Percentiles rank a stretch among this genome's conserved stretches.
Conservation (phyloP, 2,329 filamentous ascomycete species). For the Cladophialophora carrionii region DNA sequence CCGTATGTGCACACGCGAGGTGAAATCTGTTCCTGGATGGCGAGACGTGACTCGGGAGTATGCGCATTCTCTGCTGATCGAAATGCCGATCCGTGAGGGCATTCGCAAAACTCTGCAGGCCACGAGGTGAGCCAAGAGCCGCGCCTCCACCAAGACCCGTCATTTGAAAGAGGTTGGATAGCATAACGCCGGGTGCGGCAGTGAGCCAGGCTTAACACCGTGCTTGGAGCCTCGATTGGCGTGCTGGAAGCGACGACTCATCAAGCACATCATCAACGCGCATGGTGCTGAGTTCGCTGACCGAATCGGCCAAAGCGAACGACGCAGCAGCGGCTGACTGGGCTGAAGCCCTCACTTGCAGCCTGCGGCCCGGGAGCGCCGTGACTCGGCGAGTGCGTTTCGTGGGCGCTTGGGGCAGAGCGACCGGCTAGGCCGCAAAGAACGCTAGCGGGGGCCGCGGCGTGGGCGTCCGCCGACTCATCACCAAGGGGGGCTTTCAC, state of each 20-base stretch:
- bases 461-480: slow-evolving; percentile 1
- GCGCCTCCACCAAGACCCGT: slow-evolving; percentile 12
- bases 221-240: not conserved
- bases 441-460: not conserved
- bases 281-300: slow-evolving; percentile 6
- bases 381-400: slow-evolving; percentile 14
- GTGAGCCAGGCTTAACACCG: not conserved
- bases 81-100: slow-evolving; percentile 9
- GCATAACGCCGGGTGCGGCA: slow-evolving; percentile 10
- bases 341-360: slow-evolving; percentile 3
- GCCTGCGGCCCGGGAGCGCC: slow-evolving; percentile 4
- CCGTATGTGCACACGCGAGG: not conserved
- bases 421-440: not conserved
- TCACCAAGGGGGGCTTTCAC: not conserved
- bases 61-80: slow-evolving; percentile 13
- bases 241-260: not conserved
- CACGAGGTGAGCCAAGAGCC: slow-evolving; percentile 19
- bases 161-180: slow-evolving; percentile 11
- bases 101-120: slow-evolving; percentile 11
- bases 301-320: slow-evolving; percentile 12
- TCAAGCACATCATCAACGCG: not conserved
- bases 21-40: slow-evolving; percentile 1
- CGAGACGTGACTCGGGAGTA: not conserved
- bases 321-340: slow-evolving; percentile 19
- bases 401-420: slow-evolving; percentile 6